Evolutionary conservation across 495 filamentous ascomycete genomes (phyloP).

Genomic region (Tuber brumale): DNA sequence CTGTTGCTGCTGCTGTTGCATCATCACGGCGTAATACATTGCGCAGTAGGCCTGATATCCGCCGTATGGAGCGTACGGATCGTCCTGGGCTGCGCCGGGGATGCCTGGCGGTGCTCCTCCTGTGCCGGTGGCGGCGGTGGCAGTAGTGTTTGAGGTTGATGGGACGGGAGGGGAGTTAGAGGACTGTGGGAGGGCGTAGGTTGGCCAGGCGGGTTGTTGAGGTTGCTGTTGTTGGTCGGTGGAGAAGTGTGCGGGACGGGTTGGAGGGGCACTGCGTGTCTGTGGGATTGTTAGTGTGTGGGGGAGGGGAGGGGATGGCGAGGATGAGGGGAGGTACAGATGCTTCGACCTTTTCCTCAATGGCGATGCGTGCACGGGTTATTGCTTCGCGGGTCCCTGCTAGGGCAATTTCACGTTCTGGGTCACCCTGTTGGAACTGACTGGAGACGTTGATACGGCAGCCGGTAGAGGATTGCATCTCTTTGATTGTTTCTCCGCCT

Average conservation of each 20-base stretch:
- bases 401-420: slow-evolving; percentile 71
- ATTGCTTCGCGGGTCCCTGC: slow-evolving; percentile 68
- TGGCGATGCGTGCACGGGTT: slow-evolving; percentile 63
- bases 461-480: slow-evolving; percentile 71
- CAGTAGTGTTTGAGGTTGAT: not conserved
- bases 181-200: slow-evolving; percentile 28
- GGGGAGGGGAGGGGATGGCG: not conserved
- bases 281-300: slow-evolving; percentile 23
- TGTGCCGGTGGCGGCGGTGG: not conserved
- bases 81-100: slow-evolving; percentile 20
- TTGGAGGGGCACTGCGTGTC: slow-evolving; percentile 32
- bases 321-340: slow-evolving; percentile 51
- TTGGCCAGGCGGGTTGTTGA: slow-evolving; percentile 34
- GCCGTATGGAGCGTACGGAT: slow-evolving; percentile 41
- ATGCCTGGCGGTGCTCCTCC: slow-evolving; percentile 24
- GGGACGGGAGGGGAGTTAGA: slow-evolving; percentile 22
- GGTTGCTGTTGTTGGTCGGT: slow-evolving; percentile 21
- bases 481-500: slow-evolving; percentile 75
- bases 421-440: slow-evolving; percentile 59
- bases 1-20: slow-evolving; percentile 40
- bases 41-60: slow-evolving; percentile 41
- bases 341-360: slow-evolving; percentile 80
- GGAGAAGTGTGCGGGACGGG: slow-evolving; percentile 19
- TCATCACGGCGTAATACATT: slow-evolving; percentile 41
- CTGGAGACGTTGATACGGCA: slow-evolving; percentile 87